These are phyloP conservation scores for Gymnopilus junonius DNA, from an alignment of 768 basidiomycete species.

Conservation along the genomic window DNA sequence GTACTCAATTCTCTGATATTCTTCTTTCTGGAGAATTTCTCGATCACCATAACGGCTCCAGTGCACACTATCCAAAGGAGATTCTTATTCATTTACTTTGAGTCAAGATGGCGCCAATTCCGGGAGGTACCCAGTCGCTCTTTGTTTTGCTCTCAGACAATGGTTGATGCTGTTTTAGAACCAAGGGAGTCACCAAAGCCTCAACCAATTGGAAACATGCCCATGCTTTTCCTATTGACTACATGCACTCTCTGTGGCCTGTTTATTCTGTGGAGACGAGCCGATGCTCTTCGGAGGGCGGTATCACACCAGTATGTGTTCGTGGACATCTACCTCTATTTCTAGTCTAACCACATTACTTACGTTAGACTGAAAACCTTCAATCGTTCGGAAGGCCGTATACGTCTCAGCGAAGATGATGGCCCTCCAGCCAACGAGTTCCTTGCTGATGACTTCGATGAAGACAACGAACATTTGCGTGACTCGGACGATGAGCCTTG, in stretches of 20 bases:
- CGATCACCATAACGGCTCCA: background rate
- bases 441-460: slow-evolving; percentile 62
- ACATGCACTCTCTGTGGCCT: slow-evolving; percentile 59
- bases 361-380: slow-evolving; percentile 59
- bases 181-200: slow-evolving; percentile 64
- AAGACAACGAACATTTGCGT: slow-evolving; percentile 39
- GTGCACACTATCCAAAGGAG: background rate
- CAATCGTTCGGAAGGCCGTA: slow-evolving; percentile 54
- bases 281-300: slow-evolving; percentile 55
- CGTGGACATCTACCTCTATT: background rate
- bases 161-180: slow-evolving; percentile 45
- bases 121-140: slow-evolving; percentile 21
- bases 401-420: slow-evolving; percentile 73
- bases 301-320: slow-evolving; percentile 66
- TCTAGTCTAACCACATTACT: background rate
- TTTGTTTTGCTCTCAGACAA: background rate
- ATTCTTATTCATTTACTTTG: background rate
- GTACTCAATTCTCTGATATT: background rate
- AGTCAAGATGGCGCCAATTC: slow-evolving; percentile 19
- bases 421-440: slow-evolving; percentile 74
- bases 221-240: slow-evolving; percentile 59
- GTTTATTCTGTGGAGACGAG: slow-evolving; percentile 68
- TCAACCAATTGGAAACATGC: slow-evolving; percentile 63
- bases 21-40: background rate
- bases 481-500: slow-evolving; percentile 32